A percentile compares a stretch with the other conserved stretches of the same genome.
These are phyloP conservation scores for Aureobasidium sp. DNA, from an alignment of 2,329 filamentous ascomycete species.

Conservation along the genomic window DNA sequence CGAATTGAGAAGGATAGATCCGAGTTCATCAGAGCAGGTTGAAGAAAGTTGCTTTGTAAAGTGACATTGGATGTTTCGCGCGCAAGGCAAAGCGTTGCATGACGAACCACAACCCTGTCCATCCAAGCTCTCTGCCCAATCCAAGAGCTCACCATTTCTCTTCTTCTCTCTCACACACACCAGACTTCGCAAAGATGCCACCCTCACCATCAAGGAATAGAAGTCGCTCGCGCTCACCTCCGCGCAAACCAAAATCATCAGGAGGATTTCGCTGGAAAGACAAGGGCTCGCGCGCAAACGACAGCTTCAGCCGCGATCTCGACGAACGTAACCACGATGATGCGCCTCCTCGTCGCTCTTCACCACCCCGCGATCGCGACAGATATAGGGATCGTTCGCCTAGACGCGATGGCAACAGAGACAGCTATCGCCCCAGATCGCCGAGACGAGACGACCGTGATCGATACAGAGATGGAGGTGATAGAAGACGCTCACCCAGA, in stretches of 20 bases:
- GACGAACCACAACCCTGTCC: slow-evolving; percentile 1
- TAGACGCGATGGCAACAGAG: slow-evolving; percentile 2
- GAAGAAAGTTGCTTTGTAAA: not conserved
- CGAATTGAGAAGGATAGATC: not conserved
- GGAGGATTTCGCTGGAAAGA: slow-evolving; percentile 31
- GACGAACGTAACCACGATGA: slow-evolving; percentile 22
- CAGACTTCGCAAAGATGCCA: not conserved
- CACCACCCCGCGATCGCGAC: slow-evolving; percentile 18
- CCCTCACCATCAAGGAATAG: not conserved
- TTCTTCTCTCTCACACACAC: not conserved
- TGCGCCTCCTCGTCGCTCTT: slow-evolving; percentile 24
- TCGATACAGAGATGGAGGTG: slow-evolving; percentile 20
- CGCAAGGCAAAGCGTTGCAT: not conserved
- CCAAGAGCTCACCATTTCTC: not conserved
- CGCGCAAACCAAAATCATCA: slow-evolving; percentile 23
- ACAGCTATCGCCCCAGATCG: slow-evolving; percentile 12
- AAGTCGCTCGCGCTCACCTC: slow-evolving; percentile 24
- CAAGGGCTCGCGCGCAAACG: slow-evolving; percentile 18
- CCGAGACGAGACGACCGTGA: slow-evolving; percentile 10
- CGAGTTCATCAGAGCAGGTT: not conserved
- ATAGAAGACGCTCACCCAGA: slow-evolving; percentile 1
- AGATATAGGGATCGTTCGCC: slow-evolving; percentile 10
- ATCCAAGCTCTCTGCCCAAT: not conserved
- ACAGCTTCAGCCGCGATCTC: slow-evolving; percentile 18
- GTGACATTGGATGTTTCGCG: not conserved